Percentiles rank a stretch among this genome's conserved stretches.
phyloP scores from a whole-genome alignment of 208 protist species.

The Wallacemonas collosoma region DNA sequence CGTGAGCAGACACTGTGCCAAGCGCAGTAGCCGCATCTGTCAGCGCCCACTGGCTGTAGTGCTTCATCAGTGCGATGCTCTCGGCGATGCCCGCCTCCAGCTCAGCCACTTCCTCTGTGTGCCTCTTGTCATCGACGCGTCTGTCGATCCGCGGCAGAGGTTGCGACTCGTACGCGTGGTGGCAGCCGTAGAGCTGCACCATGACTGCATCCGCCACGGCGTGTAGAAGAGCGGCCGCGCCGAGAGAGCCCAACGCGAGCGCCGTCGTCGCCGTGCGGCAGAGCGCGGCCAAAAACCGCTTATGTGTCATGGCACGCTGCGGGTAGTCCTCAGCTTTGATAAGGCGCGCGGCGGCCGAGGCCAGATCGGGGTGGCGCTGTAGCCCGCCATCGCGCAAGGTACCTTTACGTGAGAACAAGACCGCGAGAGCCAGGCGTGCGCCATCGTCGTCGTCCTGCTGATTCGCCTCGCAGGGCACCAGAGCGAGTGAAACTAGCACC shows the following conservation, averaged over 20 bases:
- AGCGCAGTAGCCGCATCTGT: slow-evolving; percentile 46
- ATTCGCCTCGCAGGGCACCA: slow-evolving; percentile 31
- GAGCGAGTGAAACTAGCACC: slow-evolving; percentile 41
- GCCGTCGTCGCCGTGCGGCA: slow-evolving; percentile 40
- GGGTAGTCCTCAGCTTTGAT: slow-evolving; percentile 18
- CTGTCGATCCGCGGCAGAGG: neutral
- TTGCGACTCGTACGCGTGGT: slow-evolving; percentile 2
- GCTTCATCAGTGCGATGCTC: slow-evolving; percentile 36
- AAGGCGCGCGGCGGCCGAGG: slow-evolving; percentile 20
- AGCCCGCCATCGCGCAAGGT: slow-evolving; percentile 46
- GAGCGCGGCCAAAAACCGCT: slow-evolving; percentile 47
- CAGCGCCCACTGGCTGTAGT: slow-evolving; percentile 69
- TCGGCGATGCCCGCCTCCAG: slow-evolving; percentile 31
- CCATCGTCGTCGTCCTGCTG: slow-evolving; percentile 67
- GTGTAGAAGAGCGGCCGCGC: slow-evolving; percentile 51
- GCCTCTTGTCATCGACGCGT: neutral
- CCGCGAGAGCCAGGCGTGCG: slow-evolving; percentile 46
- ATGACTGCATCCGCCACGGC: slow-evolving; percentile 55
- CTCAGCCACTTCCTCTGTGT: slow-evolving; percentile 20
- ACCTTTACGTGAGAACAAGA: slow-evolving; percentile 45
- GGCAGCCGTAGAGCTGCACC: slow-evolving; percentile 37
- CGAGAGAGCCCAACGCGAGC: slow-evolving; percentile 59
- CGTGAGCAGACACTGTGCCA: slow-evolving; percentile 70
- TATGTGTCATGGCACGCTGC: slow-evolving; percentile 24
- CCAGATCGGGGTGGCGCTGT: slow-evolving; percentile 31